A percentile compares a stretch with the other conserved stretches of the same genome.
These are phyloP conservation scores for Erodium chrysanthum DNA, from an alignment of 441 rosid species.

Conservation along the genomic window DNA sequence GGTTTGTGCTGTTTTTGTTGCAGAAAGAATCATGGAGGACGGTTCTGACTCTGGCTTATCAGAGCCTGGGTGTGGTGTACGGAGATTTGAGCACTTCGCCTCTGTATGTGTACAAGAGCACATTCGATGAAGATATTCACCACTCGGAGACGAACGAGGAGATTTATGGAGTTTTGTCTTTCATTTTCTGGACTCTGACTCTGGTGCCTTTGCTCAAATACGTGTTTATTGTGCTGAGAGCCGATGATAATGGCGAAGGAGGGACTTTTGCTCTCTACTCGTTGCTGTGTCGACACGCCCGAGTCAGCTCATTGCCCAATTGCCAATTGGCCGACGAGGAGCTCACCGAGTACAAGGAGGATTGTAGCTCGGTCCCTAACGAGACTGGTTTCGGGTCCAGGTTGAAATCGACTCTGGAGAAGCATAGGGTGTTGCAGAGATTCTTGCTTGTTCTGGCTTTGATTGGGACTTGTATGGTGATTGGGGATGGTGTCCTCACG, in stretches of 20 bases:
- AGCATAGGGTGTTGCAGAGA: constrained; percentile 65
- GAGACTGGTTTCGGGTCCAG: constrained; percentile 31
- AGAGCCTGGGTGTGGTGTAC: no score
- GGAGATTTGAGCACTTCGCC: no score
- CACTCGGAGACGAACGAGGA: no score
- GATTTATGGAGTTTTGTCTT: no score
- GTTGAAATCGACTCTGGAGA: constrained; percentile 63
- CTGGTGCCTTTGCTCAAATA: no score
- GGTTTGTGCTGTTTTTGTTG: background rate
- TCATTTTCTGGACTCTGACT: no score
- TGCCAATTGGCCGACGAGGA: constrained; percentile 86
- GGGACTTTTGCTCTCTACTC: constrained; percentile 81
- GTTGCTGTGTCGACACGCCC: constrained; percentile 75
- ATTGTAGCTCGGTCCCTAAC: constrained; percentile 30
- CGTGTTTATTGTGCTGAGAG: no score
- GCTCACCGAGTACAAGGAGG: constrained; percentile 73
- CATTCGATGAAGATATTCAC: no score
- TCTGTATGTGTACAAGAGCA: no score
- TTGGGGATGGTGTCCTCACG: no score
- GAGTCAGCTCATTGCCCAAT: constrained; percentile 81
- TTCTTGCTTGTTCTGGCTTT: constrained; percentile 76
- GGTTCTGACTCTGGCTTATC: constrained; percentile 23
- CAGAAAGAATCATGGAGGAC: background rate
- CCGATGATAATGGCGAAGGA: no score
- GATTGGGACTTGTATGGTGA: constrained; percentile 51